Evolutionary conservation across 139 green algal genomes (phyloP).

Genomic region (Pleodorina starrii): DNA sequence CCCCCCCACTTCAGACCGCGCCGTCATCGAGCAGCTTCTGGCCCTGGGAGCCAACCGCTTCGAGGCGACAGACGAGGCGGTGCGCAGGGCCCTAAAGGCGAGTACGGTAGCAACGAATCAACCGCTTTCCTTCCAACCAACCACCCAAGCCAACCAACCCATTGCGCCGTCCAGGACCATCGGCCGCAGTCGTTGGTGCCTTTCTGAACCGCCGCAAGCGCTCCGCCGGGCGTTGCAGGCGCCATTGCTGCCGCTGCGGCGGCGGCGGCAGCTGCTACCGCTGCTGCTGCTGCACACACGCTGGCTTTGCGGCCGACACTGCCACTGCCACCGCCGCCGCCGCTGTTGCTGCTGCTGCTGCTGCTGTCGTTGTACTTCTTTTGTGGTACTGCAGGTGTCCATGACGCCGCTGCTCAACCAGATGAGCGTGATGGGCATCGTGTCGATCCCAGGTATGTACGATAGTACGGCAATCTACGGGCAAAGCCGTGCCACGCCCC

Average conservation of each 20-base stretch:
- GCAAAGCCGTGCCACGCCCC: too few species aligned
- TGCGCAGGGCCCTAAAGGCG: constrained; percentile 56
- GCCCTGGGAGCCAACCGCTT: constrained; percentile 80
- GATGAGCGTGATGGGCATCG: constrained; percentile 87
- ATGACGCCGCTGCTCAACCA: constrained; percentile 89
- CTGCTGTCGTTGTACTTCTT: too few species aligned
- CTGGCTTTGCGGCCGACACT: too few species aligned
- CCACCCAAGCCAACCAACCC: too few species aligned
- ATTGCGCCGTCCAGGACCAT: too few species aligned
- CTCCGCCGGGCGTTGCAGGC: too few species aligned
- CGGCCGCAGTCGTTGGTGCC: too few species aligned
- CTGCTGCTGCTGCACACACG: background rate
- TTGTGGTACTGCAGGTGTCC: constrained; percentile 71
- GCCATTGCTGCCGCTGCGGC: background rate
- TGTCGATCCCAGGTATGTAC: constrained; percentile 56
- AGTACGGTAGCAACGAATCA: too few species aligned
- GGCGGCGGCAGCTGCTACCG: background rate
- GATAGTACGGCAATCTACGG: too few species aligned
- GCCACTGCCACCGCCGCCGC: background rate
- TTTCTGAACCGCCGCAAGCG: too few species aligned
- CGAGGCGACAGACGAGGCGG: constrained; percentile 75
- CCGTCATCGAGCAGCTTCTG: constrained; percentile 82
- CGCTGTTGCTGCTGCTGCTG: too few species aligned
- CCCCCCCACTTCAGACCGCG: constrained; percentile 53
- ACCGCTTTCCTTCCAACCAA: too few species aligned